Base-by-base conservation (phyloP, 306 rosid genomes). In the Sophora flavescens region DNA sequence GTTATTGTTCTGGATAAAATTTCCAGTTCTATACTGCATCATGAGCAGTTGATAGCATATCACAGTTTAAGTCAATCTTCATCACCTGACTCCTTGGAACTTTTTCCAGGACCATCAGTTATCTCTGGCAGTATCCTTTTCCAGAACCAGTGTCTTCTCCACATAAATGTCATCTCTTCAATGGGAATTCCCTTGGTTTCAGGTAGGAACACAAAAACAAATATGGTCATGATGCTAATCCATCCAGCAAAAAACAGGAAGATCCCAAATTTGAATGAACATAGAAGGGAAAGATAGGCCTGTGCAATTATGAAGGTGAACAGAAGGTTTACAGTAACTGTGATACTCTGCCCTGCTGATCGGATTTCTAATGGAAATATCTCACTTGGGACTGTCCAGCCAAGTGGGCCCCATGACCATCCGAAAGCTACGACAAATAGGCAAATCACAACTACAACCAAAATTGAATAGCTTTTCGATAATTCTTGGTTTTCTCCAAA, bases 401-500 rank as follows among this genome's bases (percentile, higher is more conserved):
- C 85, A 54, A 84, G 83, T 11, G 85, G 85, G 0, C 88, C 88
- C 88, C 88, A 84, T 30, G 88, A 84, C 85, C 85, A 84, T 39
- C 85, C 88, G 35, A 84, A 84, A 9, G 96, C 97, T 68, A 94
- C 0, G 66, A 94, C 98, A 60, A 94, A 94, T 14, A 94, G 87
- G 85, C 98, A 94, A 7, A 94, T 74, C 80, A 91, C 78, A 7
- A 59, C 74, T 73, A 94, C 96, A 17, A 94, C 97, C 78, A 90
- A 18, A 17, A 86, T 68, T 3, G 95, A 94, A 82, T 16, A 86
- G 35, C 83, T 79, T 82, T 82, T 87, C 0, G 98, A 66, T 42
- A 89, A 75, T 35, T 72, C 85, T 47, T 89, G 84, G 75, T 87
- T 60, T 6, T 62, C 64, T 18, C 95, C 93, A 7, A 94, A 90